These are phyloP conservation scores for Pulveroboletus ravenelii DNA, from an alignment of 768 basidiomycete genomes.

Conservation along the genomic window DNA sequence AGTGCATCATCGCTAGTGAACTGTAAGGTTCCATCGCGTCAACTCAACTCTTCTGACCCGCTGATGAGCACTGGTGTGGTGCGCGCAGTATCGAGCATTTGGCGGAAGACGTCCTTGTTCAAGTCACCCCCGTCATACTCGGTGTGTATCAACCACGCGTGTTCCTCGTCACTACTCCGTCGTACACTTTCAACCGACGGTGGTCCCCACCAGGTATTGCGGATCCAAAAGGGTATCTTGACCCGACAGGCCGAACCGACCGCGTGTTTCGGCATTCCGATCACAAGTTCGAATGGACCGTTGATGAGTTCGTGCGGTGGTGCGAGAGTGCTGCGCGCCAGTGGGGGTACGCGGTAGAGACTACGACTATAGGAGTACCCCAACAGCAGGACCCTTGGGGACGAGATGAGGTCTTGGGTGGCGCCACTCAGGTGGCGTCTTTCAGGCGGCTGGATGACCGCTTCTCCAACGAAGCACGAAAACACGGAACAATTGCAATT, in stretches of 20 bases:
- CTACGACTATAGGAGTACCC: constrained; percentile 55
- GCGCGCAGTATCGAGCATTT: constrained; percentile 73
- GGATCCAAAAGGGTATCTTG: constrained; percentile 49
- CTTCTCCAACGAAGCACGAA: constrained; percentile 31
- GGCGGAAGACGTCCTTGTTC: constrained; percentile 48
- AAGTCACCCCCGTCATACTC: constrained; percentile 67
- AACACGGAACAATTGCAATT: background rate
- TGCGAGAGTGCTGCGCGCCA: constrained; percentile 50
- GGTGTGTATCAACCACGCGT: constrained; percentile 73
- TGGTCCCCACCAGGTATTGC: constrained; percentile 55
- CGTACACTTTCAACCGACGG: constrained; percentile 75
- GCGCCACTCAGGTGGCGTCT: constrained; percentile 62
- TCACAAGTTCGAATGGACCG: constrained; percentile 89
- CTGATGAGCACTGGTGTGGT: constrained; percentile 10
- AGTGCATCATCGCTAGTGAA: constrained; percentile 76
- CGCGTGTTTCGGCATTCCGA: constrained; percentile 77
- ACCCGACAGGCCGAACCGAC: constrained; percentile 72
- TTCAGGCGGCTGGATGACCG: constrained; percentile 49
- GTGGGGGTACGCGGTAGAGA: constrained; percentile 71
- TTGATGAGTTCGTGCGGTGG: constrained; percentile 64
- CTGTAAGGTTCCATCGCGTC: constrained; percentile 49
- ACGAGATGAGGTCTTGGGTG: constrained; percentile 59
- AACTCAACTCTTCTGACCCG: background rate
- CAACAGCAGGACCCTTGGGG: constrained; percentile 64
- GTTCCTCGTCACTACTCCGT: constrained; percentile 80